Conservation (phyloP, 2,329 filamentous ascomycete species). For the Uncinocarpus reesii region DNA sequence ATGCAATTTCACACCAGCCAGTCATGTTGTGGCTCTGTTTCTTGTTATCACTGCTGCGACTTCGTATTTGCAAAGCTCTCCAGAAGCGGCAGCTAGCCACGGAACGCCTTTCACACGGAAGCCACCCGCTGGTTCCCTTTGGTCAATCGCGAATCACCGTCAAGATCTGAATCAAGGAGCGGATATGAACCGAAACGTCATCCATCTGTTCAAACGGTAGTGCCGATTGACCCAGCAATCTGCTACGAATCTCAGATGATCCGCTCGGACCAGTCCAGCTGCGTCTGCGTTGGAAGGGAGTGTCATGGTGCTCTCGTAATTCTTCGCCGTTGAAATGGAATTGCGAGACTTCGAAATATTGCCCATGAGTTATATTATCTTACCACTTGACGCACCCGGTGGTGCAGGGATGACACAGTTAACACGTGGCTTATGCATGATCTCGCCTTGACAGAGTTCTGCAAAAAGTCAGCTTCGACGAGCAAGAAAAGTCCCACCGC, state of each 20-base stretch:
- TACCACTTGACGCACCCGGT: neutral
- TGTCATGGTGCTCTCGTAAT: neutral
- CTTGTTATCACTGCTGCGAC: neutral
- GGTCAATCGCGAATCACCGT: slow-evolving; percentile 6
- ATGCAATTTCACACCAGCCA: too few species aligned
- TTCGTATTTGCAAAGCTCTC: slow-evolving; percentile 2
- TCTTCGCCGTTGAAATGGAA: neutral
- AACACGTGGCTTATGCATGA: slow-evolving; percentile 12
- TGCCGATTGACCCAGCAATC: neutral
- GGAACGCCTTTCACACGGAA: slow-evolving; percentile 6
- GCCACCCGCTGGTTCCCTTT: slow-evolving; percentile 6
- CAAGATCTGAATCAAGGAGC: slow-evolving; percentile 7
- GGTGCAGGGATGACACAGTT: slow-evolving; percentile 9
- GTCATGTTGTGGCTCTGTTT: neutral
- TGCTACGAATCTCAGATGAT: neutral
- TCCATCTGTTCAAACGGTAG: neutral
- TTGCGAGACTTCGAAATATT: slow-evolving; percentile 3
- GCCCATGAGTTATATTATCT: slow-evolving; percentile 6
- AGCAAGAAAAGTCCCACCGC: too few species aligned
- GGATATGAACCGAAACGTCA: slow-evolving; percentile 9
- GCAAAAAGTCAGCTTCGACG: too few species aligned
- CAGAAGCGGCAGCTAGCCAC: slow-evolving; percentile 10
- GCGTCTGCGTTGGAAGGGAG: neutral
- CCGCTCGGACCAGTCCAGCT: neutral
- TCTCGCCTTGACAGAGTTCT: slow-evolving; percentile 1